A percentile compares a stretch with the other conserved stretches of the same genome.
phyloP scores from a whole-genome alignment of 2,329 filamentous ascomycete genomes.

The Aspergillus chevalieri region DNA sequence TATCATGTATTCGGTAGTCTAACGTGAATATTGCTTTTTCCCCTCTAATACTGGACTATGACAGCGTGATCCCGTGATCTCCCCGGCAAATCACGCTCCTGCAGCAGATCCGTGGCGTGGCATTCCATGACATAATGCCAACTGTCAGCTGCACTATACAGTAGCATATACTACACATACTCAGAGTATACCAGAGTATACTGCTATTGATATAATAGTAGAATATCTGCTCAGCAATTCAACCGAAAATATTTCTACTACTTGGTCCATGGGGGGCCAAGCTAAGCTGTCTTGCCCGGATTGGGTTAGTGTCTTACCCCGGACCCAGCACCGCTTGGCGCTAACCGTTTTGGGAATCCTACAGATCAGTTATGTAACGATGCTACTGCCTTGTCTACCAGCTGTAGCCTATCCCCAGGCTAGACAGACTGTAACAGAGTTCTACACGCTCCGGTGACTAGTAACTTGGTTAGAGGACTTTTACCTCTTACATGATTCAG shows the following conservation, averaged over 20 bases:
- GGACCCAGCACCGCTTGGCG: constrained; percentile 1
- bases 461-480: no score
- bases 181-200: not conserved
- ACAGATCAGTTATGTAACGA: not conserved
- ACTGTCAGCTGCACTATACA: not conserved
- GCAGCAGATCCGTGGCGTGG: not conserved
- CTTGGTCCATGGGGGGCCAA: not conserved
- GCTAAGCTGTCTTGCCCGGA: not conserved
- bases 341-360: not conserved
- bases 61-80: not conserved
- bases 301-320: constrained; percentile 1
- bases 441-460: no score
- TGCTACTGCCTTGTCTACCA: no score
- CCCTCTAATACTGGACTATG: not conserved
- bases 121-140: constrained; percentile 1
- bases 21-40: not conserved
- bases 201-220: not conserved
- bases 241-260: not conserved
- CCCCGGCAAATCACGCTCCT: not conserved
- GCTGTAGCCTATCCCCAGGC: no score
- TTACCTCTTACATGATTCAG: no score
- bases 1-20: no score
- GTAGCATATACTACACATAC: not conserved
- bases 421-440: no score
- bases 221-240: no score